Evolutionary conservation across 805 yeast species (phyloP).

Genomic region (Clavispora santaluciae): DNA sequence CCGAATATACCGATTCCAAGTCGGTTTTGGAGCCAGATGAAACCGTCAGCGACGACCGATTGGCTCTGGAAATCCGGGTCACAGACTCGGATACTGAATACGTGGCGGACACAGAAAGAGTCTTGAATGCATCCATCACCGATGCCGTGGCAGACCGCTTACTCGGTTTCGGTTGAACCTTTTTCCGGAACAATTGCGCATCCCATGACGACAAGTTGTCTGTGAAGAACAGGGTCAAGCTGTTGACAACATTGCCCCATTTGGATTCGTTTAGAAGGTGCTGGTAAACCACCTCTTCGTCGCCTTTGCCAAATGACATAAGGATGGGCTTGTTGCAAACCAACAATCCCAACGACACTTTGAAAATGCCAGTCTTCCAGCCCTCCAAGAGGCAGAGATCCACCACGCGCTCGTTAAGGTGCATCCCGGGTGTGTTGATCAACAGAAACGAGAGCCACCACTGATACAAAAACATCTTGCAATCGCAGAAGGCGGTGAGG

Average conservation of each 20-base stretch:
- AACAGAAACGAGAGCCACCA: constrained; percentile 63
- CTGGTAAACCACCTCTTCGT: constrained; percentile 41
- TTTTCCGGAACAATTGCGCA: constrained; percentile 21
- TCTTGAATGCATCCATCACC: constrained; percentile 27
- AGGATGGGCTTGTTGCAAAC: constrained; percentile 43
- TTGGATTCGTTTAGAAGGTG: constrained; percentile 40
- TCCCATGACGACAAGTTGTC: constrained; percentile 34
- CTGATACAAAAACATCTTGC: constrained; percentile 50
- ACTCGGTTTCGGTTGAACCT: constrained; percentile 3
- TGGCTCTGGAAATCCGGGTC: constrained; percentile 5
- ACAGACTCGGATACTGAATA: background rate
- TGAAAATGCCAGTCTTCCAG: constrained; percentile 48
- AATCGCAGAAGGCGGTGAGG: constrained; percentile 37
- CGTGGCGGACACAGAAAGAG: constrained; percentile 16
- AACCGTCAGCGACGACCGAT: constrained; percentile 19
- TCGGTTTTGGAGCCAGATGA: constrained; percentile 15
- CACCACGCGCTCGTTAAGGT: constrained; percentile 44
- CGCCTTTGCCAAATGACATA: constrained; percentile 26
- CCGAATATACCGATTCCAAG: constrained; percentile 28
- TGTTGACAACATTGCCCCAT: constrained; percentile 39
- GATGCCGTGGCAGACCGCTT: constrained; percentile 15
- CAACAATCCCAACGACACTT: constrained; percentile 51
- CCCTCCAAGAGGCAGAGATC: constrained; percentile 52
- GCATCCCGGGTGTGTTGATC: constrained; percentile 53
- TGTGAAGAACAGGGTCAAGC: constrained; percentile 36